Percentiles rank a stretch among this genome's conserved stretches.
Conservation (phyloP, 495 filamentous ascomycete genomes). For the Elasticomyces elasticus region DNA sequence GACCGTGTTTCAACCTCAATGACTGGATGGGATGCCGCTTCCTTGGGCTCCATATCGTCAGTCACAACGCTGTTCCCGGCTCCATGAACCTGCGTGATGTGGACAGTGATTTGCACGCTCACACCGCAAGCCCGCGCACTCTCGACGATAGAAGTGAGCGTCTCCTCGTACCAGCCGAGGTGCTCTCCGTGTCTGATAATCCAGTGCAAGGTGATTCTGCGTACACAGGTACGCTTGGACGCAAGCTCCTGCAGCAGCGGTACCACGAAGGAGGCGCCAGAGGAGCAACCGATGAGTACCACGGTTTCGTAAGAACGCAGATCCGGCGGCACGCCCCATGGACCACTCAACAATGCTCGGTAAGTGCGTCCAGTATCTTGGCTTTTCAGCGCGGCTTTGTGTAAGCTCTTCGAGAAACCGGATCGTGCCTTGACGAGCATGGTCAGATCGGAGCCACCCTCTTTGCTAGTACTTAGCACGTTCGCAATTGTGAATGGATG, state of each 20-base stretch:
- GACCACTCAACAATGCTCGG: conserved; percentile 12
- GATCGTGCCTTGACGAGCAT: conserved; percentile 17
- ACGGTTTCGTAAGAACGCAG: conserved; percentile 49
- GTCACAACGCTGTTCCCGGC: conserved; percentile 22
- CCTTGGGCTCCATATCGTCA: conserved; percentile 40
- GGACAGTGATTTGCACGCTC: conserved; percentile 4
- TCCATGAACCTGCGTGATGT: conserved; percentile 18
- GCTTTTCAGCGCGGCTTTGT: conserved; percentile 1
- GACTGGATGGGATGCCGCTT: conserved; percentile 37
- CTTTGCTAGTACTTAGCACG: neutral
- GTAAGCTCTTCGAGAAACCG: conserved; percentile 11
- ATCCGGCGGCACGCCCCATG: conserved; percentile 21
- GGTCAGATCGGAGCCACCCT: neutral
- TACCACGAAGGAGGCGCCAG: conserved; percentile 46
- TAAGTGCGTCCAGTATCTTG: neutral
- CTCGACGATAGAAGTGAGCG: conserved; percentile 48
- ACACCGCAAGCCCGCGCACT: conserved; percentile 30
- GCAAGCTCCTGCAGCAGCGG: conserved; percentile 47
- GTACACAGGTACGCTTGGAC: conserved; percentile 29
- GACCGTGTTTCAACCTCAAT: conserved; percentile 35
- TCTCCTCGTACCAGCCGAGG: conserved; percentile 55
- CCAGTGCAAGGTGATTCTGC: conserved; percentile 33
- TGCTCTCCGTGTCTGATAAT: conserved; percentile 60
- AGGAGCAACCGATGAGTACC: conserved; percentile 52
- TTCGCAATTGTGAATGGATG: conserved; percentile 28